phyloP scores from a whole-genome alignment of 495 filamentous ascomycete genomes.

The Xylaria acuta region DNA sequence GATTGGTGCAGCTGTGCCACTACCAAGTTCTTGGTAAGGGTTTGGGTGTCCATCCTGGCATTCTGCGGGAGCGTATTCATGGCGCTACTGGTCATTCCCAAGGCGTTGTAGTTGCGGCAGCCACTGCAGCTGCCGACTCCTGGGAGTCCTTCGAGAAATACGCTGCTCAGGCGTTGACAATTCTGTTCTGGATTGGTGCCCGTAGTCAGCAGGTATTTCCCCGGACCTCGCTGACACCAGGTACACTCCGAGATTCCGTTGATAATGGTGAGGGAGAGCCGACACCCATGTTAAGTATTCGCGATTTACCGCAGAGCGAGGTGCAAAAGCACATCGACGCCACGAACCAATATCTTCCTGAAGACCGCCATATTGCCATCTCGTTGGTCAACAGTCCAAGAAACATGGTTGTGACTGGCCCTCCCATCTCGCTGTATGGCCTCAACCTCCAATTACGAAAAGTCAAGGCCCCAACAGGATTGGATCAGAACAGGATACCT shows the following conservation, averaged over 20 bases:
- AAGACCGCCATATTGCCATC: slow-evolving; percentile 91
- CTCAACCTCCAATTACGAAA: slow-evolving; percentile 92
- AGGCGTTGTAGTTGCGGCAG: slow-evolving; percentile 92
- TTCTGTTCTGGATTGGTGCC: slow-evolving; percentile 99
- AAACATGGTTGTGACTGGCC: slow-evolving; percentile 96
- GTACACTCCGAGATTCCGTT: slow-evolving; percentile 88
- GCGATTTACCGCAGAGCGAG: slow-evolving; percentile 81
- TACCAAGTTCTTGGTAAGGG: slow-evolving; percentile 92
- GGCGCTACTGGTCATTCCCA: slow-evolving; percentile 98
- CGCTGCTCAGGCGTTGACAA: slow-evolving; percentile 78
- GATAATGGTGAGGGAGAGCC: slow-evolving; percentile 93
- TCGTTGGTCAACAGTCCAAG: slow-evolving; percentile 95
- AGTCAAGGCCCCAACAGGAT: slow-evolving; percentile 93
- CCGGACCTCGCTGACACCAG: slow-evolving; percentile 89
- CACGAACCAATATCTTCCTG: slow-evolving; percentile 93
- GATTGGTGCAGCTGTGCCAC: slow-evolving; percentile 92
- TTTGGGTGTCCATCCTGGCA: slow-evolving; percentile 83
- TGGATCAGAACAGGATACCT: slow-evolving; percentile 94
- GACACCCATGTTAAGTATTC: slow-evolving; percentile 97
- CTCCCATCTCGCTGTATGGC: slow-evolving; percentile 93
- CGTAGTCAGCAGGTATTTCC: slow-evolving; percentile 98
- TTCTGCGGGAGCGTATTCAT: slow-evolving; percentile 77
- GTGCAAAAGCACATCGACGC: slow-evolving; percentile 94
- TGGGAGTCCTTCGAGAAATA: slow-evolving; percentile 89
- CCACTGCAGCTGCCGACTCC: slow-evolving; percentile 80